Percentiles rank a stretch among this genome's conserved stretches.
phyloP scores from a whole-genome alignment of 257 asterid genomes.

The Solanum lycopersicoides region DNA sequence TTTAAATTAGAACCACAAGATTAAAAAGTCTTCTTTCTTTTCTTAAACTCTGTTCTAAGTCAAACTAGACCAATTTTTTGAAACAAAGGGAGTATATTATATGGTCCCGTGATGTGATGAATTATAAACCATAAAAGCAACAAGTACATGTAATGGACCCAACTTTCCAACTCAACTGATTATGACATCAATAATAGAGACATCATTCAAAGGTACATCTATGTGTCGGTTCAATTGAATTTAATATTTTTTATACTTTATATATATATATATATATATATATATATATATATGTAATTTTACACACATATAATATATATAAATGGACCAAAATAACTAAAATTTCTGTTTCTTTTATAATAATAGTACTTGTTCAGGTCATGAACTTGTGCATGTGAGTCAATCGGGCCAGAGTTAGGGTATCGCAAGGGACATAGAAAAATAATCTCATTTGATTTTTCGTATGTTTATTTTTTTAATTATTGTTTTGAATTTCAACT shows the following conservation, averaged over 20 bases:
- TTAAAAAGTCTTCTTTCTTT: too few relatives aligned
- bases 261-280: too few relatives aligned
- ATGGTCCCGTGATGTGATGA: neutral
- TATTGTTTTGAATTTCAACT: neutral
- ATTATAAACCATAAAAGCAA: neutral
- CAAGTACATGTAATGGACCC: constrained; percentile 2
- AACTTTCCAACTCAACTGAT: constrained; percentile 9
- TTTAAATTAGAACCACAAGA: too few relatives aligned
- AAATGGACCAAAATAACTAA: neutral
- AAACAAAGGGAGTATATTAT: neutral
- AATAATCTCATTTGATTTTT: neutral
- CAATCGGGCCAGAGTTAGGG: neutral
- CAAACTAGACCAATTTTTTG: too few relatives aligned
- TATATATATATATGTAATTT: neutral
- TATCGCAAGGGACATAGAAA: neutral
- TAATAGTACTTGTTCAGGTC: neutral
- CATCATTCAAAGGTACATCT: neutral
- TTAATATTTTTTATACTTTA: neutral
- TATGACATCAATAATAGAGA: neutral
- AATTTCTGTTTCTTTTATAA: neutral
- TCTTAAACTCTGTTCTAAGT: too few relatives aligned
- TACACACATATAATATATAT: neutral
- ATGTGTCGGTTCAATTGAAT: neutral
- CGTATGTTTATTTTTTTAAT: neutral
- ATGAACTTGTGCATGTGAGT: neutral